phyloP scores from a whole-genome alignment of 768 basidiomycete species.

The Trametopsis cervina region DNA sequence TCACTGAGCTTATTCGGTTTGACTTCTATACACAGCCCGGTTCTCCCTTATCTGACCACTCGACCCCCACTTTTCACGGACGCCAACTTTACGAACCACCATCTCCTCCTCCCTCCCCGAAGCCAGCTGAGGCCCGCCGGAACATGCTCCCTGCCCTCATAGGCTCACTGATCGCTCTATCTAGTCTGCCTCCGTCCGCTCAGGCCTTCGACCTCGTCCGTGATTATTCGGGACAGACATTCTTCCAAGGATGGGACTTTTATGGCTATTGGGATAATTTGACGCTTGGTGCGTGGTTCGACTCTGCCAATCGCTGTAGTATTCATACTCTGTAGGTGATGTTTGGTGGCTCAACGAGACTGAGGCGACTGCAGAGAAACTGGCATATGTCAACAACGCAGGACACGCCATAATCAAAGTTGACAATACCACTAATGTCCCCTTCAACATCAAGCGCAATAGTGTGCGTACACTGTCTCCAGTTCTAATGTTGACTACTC shows the following conservation, averaged over 20 bases:
- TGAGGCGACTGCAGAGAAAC: conserved; percentile 37
- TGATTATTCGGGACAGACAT: conserved; percentile 32
- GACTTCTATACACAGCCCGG: not conserved
- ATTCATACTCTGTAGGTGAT: conserved; percentile 39
- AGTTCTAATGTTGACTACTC: not conserved
- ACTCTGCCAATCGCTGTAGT: not conserved
- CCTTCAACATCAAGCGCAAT: conserved; percentile 43
- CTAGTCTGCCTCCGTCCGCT: not conserved
- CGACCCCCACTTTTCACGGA: too few relatives aligned
- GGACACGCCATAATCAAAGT: conserved; percentile 69
- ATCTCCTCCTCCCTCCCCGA: too few relatives aligned
- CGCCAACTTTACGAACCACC: not conserved
- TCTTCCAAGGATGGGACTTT: conserved; percentile 41
- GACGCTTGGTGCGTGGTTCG: conserved; percentile 26
- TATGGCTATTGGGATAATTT: conserved; percentile 35
- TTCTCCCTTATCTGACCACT: not conserved
- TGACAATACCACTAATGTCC: conserved; percentile 58
- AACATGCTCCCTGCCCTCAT: not conserved
- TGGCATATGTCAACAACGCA: conserved; percentile 53
- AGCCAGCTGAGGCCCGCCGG: not conserved
- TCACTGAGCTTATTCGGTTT: not conserved
- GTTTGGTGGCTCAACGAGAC: conserved; percentile 49
- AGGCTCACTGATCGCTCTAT: not conserved
- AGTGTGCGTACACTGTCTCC: conserved; percentile 35
- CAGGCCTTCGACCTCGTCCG: conserved; percentile 28